phyloP scores from a whole-genome alignment of 805 yeast genomes.

The Candida cerambycidarum region DNA sequence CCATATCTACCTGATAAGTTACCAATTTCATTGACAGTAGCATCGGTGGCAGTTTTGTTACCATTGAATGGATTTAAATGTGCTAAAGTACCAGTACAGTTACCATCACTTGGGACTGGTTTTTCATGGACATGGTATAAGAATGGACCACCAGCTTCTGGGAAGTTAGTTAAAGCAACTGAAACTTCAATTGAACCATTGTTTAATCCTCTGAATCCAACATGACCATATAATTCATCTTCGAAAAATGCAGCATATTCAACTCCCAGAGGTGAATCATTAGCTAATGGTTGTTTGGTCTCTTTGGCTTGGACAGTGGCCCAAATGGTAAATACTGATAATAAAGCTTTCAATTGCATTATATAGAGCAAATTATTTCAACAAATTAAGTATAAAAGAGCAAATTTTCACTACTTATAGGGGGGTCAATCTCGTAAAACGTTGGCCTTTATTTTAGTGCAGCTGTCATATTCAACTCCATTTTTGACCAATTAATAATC shows the following conservation, averaged over 20 bases:
- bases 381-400: background rate
- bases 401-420: too few relatives aligned
- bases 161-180: slow-evolving; percentile 34
- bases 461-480: too few relatives aligned
- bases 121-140: slow-evolving; percentile 38
- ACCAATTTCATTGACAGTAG: slow-evolving; percentile 31
- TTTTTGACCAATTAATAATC: background rate
- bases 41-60: slow-evolving; percentile 20
- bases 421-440: too few relatives aligned
- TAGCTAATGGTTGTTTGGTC: slow-evolving; percentile 12
- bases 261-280: slow-evolving; percentile 15
- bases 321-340: background rate
- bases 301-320: slow-evolving; percentile 8
- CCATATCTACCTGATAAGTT: slow-evolving; percentile 45
- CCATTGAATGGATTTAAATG: slow-evolving; percentile 44
- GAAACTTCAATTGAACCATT: slow-evolving; percentile 34
- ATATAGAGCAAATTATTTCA: background rate
- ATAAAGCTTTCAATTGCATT: background rate
- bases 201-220: slow-evolving; percentile 26
- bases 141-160: slow-evolving; percentile 38
- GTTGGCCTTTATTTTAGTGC: too few relatives aligned
- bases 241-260: slow-evolving; percentile 29
- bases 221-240: slow-evolving; percentile 26
- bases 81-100: slow-evolving; percentile 35
- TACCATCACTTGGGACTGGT: slow-evolving; percentile 38